Percentiles rank a stretch among this genome's conserved stretches.
Evolutionary conservation across 2,329 filamentous ascomycete species (phyloP).

Genomic region (Cucurbitaria berberidis): DNA sequence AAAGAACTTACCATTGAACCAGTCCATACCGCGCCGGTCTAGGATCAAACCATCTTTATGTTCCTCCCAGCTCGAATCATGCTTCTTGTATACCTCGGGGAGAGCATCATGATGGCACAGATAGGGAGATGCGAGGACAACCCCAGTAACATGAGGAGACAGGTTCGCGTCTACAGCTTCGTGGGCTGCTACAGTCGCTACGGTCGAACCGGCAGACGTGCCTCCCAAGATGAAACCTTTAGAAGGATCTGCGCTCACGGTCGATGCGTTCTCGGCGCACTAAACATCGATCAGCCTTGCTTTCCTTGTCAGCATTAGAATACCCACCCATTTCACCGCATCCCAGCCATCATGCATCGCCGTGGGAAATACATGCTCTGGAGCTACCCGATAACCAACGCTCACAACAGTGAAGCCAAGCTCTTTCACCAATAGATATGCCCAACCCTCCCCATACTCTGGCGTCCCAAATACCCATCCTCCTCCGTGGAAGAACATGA

Average conservation of each 20-base stretch:
- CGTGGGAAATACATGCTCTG: constrained; percentile 16
- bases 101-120: constrained; percentile 19
- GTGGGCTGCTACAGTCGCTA: constrained; percentile 20
- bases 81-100: constrained; percentile 17
- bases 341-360: constrained; percentile 11
- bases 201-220: constrained; percentile 21
- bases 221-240: constrained; percentile 26
- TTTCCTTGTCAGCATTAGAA: not conserved
- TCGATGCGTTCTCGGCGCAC: constrained; percentile 14
- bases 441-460: constrained; percentile 10
- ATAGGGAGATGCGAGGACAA: constrained; percentile 12
- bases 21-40: constrained; percentile 11
- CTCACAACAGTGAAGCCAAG: constrained; percentile 12
- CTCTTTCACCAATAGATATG: constrained; percentile 10
- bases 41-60: constrained; percentile 22
- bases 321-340: constrained; percentile 16
- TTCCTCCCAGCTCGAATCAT: constrained; percentile 22
- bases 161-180: constrained; percentile 22
- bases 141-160: constrained; percentile 20
- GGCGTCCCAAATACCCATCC: constrained; percentile 22
- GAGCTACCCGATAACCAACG: constrained; percentile 17
- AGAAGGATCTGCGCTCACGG: constrained; percentile 11
- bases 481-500: constrained; percentile 28
- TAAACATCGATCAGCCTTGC: not conserved
- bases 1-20: constrained; percentile 14